These are phyloP conservation scores for Aspergillus costaricaensis DNA, from an alignment of 2,329 filamentous ascomycete genomes.

Conservation along the genomic window DNA sequence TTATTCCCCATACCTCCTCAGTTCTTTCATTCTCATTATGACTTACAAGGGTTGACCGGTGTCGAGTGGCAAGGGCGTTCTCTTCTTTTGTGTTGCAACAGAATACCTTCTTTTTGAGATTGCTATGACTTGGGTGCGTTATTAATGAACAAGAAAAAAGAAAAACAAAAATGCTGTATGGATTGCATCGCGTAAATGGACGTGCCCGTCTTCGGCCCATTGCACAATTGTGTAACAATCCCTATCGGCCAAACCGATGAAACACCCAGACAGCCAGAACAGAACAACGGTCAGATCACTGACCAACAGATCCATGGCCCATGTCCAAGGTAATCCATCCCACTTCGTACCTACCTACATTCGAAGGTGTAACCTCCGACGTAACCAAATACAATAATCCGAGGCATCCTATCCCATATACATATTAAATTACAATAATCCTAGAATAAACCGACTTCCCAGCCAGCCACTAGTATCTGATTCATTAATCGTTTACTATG, in stretches of 20 bases:
- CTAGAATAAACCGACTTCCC: background rate
- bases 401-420: background rate
- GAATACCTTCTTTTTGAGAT: conserved; percentile 1
- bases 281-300: background rate
- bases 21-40: conserved; percentile 12
- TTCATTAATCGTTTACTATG: background rate
- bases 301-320: too few relatives aligned
- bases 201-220: background rate
- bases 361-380: too few relatives aligned
- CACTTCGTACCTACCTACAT: too few relatives aligned
- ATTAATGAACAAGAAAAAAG: background rate
- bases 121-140: conserved; percentile 9
- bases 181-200: too few relatives aligned
- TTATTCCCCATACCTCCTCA: conserved; percentile 14
- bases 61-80: conserved; percentile 23
- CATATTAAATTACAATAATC: background rate
- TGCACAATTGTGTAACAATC: background rate
- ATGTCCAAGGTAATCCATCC: too few relatives aligned
- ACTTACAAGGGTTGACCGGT: conserved; percentile 20
- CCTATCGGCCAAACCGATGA: background rate
- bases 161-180: too few relatives aligned
- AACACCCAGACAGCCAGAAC: background rate
- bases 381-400: too few relatives aligned
- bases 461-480: background rate
- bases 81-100: background rate